Evolutionary conservation across 345 rosid species (phyloP), one percentile per base, ranked within the genome.

Genomic region (Lumnitzera littorea): DNA sequence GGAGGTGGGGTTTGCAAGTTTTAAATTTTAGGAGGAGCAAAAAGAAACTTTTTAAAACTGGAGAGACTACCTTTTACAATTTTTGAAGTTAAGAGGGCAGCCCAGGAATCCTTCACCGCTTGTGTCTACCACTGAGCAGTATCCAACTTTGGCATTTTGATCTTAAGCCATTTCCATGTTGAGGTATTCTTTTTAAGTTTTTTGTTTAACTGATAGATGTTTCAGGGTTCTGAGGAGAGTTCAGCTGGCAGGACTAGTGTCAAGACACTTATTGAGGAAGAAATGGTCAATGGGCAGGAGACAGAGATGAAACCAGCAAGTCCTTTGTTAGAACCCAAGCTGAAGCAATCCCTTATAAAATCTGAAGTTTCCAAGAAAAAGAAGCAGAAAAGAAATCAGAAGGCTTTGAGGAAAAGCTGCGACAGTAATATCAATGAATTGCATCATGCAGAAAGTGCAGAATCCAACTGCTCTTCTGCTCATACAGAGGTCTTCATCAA

Each of bases 231-330:
- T 63, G 83, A 80, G 73, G 81, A 82, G 66, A 71, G 67, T 58
- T 70, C 67, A 53, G 54, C 71, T 57, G 62, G 73, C 46, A 84
- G 79, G 73, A 87, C 94, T 61, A 88, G 96, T 68, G 89, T 95
- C 72, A 91, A 91, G 83, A 83, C 74, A 67, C 99, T 91, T 66
- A 87, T 95, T 20, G 99, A 92, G 66, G 89, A 91, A 72, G 99
- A 91, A 73, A 84, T 91, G 84, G 72, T 78, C 46, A 61, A 58
- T 16, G 88, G 85, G 70, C 72, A 73, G 58, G 74, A 50, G 51
- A 13, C 56, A 15, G 77, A 73, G 71, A 72, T 67, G 55, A 81
- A 83, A 69, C 70, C 46, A 55, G 71, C 55, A 15, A 70, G 63
- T 70, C 67, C 64, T 61, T 79, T 76, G 78, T 78, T 67, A 36